Conservation (phyloP, 257 asterid species). For the Apocynum venetum region DNA sequence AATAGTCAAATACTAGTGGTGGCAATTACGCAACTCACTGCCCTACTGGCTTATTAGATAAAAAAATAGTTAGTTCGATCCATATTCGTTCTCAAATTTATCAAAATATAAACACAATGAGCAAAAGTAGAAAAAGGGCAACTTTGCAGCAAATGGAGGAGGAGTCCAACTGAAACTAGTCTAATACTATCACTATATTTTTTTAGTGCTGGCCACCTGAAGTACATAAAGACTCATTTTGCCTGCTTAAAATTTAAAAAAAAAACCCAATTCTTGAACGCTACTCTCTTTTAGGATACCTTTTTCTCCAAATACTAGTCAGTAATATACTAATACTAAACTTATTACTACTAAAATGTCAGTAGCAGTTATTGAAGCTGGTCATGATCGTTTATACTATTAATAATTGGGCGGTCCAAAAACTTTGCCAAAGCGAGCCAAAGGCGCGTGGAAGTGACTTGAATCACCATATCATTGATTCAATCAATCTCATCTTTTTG, state of each 20-base stretch:
- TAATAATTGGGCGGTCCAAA: not conserved
- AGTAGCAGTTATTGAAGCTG: not conserved
- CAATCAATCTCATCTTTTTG: conserved; percentile 1
- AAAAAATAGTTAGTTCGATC: too few species aligned
- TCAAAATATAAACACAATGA: too few species aligned
- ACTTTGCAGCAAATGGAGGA: not conserved
- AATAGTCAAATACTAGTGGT: too few species aligned
- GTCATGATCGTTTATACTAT: not conserved
- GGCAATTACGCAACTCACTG: too few species aligned
- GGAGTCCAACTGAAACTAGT: not conserved
- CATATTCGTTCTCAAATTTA: too few species aligned
- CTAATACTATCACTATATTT: not conserved
- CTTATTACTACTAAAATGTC: not conserved
- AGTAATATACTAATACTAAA: not conserved
- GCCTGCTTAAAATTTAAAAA: not conserved
- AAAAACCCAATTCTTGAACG: not conserved
- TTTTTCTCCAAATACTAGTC: not conserved
- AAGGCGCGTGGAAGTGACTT: conserved; percentile 8
- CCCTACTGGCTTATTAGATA: too few species aligned
- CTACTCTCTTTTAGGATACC: not conserved
- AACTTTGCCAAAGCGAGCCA: not conserved
- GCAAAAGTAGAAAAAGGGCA: not conserved
- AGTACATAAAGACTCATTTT: not conserved
- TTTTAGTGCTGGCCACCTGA: not conserved
- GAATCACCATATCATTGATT: not conserved